Conservation (phyloP, 495 filamentous ascomycete species). For the Aspergillus steynii region DNA sequence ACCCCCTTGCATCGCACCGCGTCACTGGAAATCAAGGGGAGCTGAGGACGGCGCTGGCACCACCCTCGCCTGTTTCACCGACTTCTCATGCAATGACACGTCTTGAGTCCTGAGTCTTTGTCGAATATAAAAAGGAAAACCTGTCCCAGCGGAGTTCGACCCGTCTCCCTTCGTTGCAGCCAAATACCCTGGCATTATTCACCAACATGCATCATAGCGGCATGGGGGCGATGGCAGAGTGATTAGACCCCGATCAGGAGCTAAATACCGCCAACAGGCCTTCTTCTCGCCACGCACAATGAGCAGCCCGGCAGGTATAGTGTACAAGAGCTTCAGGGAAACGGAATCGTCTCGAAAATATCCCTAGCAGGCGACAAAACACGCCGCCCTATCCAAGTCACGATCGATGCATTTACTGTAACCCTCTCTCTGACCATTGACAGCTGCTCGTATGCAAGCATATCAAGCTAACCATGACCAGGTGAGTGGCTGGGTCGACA, state of each 20-base stretch:
- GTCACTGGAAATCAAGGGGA: too few species aligned
- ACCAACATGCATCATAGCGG: not conserved
- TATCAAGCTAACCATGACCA: not conserved
- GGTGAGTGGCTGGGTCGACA: constrained; percentile 2
- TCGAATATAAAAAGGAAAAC: too few species aligned
- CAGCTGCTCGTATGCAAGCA: not conserved
- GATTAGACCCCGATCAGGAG: not conserved
- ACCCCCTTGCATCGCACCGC: too few species aligned
- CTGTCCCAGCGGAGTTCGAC: too few species aligned
- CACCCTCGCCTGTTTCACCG: too few species aligned
- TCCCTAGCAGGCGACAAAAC: not conserved
- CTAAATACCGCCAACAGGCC: not conserved
- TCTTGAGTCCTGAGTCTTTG: too few species aligned
- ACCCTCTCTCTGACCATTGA: not conserved
- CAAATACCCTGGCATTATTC: not conserved
- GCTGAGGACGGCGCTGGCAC: too few species aligned
- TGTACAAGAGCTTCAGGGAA: not conserved
- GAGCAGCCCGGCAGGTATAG: not conserved
- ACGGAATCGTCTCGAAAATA: not conserved
- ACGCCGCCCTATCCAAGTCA: not conserved
- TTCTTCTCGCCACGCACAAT: not conserved
- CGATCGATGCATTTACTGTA: not conserved
- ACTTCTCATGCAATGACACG: too few species aligned
- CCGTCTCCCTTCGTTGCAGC: not conserved
- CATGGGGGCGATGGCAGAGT: not conserved